phyloP scores from a whole-genome alignment of 2,329 filamentous ascomycete species.

The Fonsecaea monophora region DNA sequence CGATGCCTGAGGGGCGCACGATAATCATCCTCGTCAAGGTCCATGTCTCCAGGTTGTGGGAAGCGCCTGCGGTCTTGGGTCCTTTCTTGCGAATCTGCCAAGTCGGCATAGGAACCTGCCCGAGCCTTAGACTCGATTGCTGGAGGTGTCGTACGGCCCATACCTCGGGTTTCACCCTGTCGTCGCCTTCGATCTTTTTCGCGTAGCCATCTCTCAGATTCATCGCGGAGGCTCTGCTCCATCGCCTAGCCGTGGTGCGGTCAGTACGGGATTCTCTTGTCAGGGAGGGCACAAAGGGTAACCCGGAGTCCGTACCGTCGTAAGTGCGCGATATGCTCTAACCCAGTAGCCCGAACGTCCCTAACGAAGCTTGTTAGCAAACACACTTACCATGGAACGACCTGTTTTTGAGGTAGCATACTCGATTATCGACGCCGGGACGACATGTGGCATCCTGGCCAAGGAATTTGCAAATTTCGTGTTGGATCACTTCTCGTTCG shows the following conservation, averaged over 20 bases:
- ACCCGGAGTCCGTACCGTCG: conserved; percentile 65
- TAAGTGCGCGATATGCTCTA: conserved; percentile 78
- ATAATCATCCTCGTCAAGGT: conserved; percentile 37
- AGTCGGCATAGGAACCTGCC: conserved; percentile 38
- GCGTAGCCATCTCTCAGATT: conserved; percentile 59
- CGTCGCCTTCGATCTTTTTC: conserved; percentile 35
- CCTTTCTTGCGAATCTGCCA: conserved; percentile 33
- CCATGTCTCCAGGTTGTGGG: conserved; percentile 34
- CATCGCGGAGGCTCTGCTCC: conserved; percentile 55
- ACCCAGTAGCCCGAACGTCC: conserved; percentile 76
- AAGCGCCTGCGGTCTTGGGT: conserved; percentile 28
- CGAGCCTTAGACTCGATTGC: conserved; percentile 34
- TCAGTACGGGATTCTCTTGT: conserved; percentile 13
- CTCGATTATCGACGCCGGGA: conserved; percentile 73
- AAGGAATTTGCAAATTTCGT: conserved; percentile 82
- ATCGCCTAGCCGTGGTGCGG: conserved; percentile 53
- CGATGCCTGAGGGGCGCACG: conserved; percentile 28
- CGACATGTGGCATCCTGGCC: conserved; percentile 80
- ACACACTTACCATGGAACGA: conserved; percentile 24
- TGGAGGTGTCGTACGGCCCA: conserved; percentile 27
- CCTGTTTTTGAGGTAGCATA: conserved; percentile 51
- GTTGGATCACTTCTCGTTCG: conserved; percentile 81
- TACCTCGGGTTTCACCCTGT: conserved; percentile 34
- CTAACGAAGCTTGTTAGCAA: conserved; percentile 53
- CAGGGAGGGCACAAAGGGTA: background rate